Conservation (phyloP, 31 red algal genomes). For the Odonthalia washingtoniensis region DNA sequence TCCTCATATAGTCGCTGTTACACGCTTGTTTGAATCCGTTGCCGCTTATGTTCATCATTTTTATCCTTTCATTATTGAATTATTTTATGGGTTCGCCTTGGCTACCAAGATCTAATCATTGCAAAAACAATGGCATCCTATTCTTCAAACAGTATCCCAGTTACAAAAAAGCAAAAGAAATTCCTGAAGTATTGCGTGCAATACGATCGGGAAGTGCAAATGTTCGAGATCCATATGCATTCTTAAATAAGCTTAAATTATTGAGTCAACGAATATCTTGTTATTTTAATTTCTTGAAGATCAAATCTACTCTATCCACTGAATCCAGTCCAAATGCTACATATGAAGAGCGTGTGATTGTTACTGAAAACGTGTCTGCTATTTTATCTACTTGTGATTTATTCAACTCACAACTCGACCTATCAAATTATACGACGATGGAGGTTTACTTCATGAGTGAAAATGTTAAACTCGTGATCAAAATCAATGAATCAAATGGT, state of each 20-base stretch:
- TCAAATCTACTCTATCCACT: neutral
- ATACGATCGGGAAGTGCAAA: slow-evolving; percentile 69
- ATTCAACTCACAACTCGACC: slow-evolving; percentile 40
- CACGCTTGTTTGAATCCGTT: slow-evolving; percentile 77
- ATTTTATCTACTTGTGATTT: slow-evolving; percentile 60
- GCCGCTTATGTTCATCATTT: slow-evolving; percentile 72
- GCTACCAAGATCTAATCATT: slow-evolving; percentile 33
- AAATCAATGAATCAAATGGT: slow-evolving; percentile 79
- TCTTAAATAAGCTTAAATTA: slow-evolving; percentile 86
- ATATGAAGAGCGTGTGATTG: slow-evolving; percentile 26
- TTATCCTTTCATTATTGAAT: slow-evolving; percentile 14
- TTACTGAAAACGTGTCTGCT: slow-evolving; percentile 23
- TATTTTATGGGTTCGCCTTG: slow-evolving; percentile 52
- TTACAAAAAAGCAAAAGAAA: slow-evolving; percentile 60
- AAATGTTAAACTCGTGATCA: slow-evolving; percentile 81
- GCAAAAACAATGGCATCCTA: slow-evolving; percentile 77
- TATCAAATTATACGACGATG: slow-evolving; percentile 74
- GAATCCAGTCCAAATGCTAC: neutral
- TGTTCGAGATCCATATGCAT: slow-evolving; percentile 69
- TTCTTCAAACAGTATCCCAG: slow-evolving; percentile 54
- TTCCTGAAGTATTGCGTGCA: slow-evolving; percentile 63
- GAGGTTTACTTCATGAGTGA: slow-evolving; percentile 88
- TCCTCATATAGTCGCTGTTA: slow-evolving; percentile 71
- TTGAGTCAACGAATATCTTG: slow-evolving; percentile 83
- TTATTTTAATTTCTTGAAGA: slow-evolving; percentile 81